Evolutionary conservation across 2,329 filamentous ascomycete genomes (phyloP).

Genomic region (Waltergamsia citrina): DNA sequence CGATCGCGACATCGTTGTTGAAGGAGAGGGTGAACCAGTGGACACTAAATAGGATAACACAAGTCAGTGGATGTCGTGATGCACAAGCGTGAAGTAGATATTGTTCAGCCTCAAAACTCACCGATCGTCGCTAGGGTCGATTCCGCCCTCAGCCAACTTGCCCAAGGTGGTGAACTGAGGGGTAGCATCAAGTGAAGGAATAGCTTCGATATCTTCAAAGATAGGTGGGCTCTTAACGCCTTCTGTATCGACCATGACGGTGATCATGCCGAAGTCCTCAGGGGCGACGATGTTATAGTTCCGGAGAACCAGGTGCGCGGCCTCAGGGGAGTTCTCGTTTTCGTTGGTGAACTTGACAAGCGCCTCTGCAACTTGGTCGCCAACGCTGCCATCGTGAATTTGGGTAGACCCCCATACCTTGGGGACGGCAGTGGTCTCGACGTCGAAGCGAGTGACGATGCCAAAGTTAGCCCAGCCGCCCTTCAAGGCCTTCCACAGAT

Average conservation of each 20-base stretch:
- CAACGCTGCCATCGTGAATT: neutral
- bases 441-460: slow-evolving; percentile 19
- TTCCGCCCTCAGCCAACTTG: neutral
- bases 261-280: neutral
- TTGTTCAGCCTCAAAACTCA: neutral
- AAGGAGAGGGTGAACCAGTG: slow-evolving; percentile 7
- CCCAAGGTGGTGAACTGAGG: neutral
- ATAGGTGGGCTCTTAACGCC: slow-evolving; percentile 1
- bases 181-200: neutral
- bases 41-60: neutral
- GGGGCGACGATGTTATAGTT: neutral
- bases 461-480: slow-evolving; percentile 11
- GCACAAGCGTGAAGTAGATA: neutral
- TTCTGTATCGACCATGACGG: neutral
- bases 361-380: neutral
- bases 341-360: neutral
- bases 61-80: neutral
- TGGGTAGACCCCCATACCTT: slow-evolving; percentile 2
- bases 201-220: neutral
- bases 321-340: neutral
- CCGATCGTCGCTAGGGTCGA: slow-evolving; percentile 1
- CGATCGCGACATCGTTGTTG: slow-evolving; percentile 9
- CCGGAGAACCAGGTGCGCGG: neutral
- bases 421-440: slow-evolving; percentile 2
- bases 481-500: slow-evolving; percentile 8